Evolutionary conservation across 805 yeast species (phyloP).

Genomic region (Saturnispora mendoncae): DNA sequence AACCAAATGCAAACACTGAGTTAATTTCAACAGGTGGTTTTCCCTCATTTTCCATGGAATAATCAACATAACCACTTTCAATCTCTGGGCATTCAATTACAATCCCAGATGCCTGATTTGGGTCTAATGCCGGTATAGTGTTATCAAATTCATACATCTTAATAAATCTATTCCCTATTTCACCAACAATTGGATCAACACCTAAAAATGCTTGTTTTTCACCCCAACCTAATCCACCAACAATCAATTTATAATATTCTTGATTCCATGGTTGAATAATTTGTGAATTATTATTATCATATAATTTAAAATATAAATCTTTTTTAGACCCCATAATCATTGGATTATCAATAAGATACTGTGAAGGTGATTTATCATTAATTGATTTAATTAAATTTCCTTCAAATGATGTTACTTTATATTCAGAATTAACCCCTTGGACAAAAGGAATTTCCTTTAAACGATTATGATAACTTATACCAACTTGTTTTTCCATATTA

Average conservation of each 20-base stretch:
- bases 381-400: conserved; percentile 55
- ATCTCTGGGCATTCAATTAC: conserved; percentile 20
- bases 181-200: conserved; percentile 46
- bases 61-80: conserved; percentile 13
- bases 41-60: conserved; percentile 1
- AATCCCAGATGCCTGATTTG: not conserved
- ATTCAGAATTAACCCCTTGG: conserved; percentile 15
- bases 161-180: conserved; percentile 17
- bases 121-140: not conserved
- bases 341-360: conserved; percentile 39
- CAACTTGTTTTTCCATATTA: no score
- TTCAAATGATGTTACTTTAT: conserved; percentile 39
- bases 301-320: conserved; percentile 20
- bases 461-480: conserved; percentile 8
- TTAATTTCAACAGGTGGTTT: conserved; percentile 1
- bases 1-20: conserved; percentile 27
- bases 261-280: conserved; percentile 13
- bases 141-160: conserved; percentile 17
- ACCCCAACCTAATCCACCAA: conserved; percentile 77
- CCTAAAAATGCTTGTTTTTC: conserved; percentile 59
- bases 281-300: conserved; percentile 3
- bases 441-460: conserved; percentile 14
- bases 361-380: conserved; percentile 48
- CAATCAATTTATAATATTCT: conserved; percentile 44
- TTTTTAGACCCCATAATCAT: conserved; percentile 24